Conservation (phyloP, 2,329 filamentous ascomycete genomes). For the Diaporthe ilicicola region DNA sequence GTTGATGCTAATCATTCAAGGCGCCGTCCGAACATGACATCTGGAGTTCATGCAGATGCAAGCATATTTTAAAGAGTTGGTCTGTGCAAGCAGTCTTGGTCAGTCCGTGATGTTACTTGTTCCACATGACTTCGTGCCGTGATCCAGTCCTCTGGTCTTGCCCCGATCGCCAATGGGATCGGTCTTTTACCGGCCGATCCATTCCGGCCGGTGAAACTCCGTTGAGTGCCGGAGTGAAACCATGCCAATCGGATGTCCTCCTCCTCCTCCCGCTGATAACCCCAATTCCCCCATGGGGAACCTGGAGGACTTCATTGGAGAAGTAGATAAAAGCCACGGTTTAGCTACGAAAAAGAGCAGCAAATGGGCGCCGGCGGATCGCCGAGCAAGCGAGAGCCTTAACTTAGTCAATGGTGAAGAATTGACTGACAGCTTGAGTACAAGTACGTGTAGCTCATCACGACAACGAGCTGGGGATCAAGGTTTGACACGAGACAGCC, state of each 20-base stretch:
- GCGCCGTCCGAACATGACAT: not conserved
- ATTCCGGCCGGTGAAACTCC: not conserved
- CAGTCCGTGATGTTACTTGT: not conserved
- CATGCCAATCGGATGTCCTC: conserved; percentile 1
- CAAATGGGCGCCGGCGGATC: conserved; percentile 3
- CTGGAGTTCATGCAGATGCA: not conserved
- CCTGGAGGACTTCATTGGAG: not conserved
- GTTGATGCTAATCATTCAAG: not conserved
- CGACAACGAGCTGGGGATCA: not conserved
- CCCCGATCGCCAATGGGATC: not conserved
- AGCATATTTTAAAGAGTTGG: not conserved
- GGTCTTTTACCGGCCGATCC: not conserved
- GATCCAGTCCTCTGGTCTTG: not conserved
- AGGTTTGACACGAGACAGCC: too few relatives aligned
- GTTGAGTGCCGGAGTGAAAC: not conserved
- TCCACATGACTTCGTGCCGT: not conserved
- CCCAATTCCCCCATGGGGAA: not conserved
- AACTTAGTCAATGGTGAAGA: not conserved
- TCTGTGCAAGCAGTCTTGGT: not conserved
- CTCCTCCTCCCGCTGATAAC: not conserved
- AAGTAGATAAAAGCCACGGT: not conserved
- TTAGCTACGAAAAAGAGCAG: not conserved
- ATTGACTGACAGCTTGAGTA: not conserved
- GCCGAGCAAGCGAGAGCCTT: conserved; percentile 6
- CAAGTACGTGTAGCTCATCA: not conserved